A percentile compares a stretch with the other conserved stretches of the same genome.
phyloP scores from a whole-genome alignment of 2,329 filamentous ascomycete species.

The Colletotrichum nymphaeae region DNA sequence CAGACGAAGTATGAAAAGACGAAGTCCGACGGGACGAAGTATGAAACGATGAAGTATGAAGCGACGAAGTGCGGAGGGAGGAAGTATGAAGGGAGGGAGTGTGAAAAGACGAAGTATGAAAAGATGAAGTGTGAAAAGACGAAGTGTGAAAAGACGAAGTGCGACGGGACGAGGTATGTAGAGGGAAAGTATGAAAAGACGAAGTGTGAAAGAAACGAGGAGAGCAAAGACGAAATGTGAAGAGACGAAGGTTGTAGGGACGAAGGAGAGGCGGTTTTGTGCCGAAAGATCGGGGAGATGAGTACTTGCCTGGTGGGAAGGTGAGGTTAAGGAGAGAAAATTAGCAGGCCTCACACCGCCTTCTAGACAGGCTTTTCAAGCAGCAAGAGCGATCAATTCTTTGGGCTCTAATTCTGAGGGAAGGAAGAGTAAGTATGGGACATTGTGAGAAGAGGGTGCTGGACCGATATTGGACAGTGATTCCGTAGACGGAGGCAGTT shows the following conservation, averaged over 20 bases:
- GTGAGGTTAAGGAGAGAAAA: too few species aligned
- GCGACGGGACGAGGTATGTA: neutral
- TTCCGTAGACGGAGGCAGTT: too few species aligned
- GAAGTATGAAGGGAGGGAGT: neutral
- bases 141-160: too few species aligned
- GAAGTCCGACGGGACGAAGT: neutral
- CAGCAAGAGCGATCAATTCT: too few species aligned
- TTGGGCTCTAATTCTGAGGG: too few species aligned
- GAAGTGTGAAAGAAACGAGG: neutral
- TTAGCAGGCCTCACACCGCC: too few species aligned
- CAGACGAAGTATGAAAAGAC: neutral
- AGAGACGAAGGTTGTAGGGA: neutral
- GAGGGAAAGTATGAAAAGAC: neutral
- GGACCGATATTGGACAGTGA: too few species aligned
- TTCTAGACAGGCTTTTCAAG: too few species aligned
- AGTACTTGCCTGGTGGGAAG: too few species aligned
- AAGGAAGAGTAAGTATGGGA: too few species aligned
- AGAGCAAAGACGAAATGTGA: neutral
- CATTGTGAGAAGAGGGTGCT: too few species aligned
- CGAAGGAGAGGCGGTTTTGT: neutral
- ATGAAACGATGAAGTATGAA: neutral
- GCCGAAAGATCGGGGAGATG: too few species aligned
- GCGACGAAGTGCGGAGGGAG: neutral
- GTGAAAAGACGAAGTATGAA: neutral
- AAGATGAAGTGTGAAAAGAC: neutral